phyloP scores from a whole-genome alignment of 2,329 filamentous ascomycete genomes.

The Elsinoe perseae region DNA sequence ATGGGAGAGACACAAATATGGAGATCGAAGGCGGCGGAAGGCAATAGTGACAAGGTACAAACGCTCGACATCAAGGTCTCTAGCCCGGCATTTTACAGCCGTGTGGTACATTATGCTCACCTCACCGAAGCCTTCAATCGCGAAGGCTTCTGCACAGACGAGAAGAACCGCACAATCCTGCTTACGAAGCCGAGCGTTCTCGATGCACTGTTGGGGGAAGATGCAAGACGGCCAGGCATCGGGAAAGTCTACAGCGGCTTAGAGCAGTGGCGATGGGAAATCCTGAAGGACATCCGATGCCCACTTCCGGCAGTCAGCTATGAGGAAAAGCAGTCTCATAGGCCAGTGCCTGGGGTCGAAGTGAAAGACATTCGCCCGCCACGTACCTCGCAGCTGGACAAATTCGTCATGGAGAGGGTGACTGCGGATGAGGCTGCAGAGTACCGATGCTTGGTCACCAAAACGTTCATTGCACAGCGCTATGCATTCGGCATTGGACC shows the following conservation, averaged over 20 bases:
- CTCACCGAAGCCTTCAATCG: conserved; percentile 55
- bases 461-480: conserved; percentile 37
- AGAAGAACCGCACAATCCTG: conserved; percentile 52
- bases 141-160: conserved; percentile 44
- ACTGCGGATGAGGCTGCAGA: conserved; percentile 20
- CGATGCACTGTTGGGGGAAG: conserved; percentile 33
- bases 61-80: conserved; percentile 51
- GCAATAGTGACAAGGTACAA: conserved; percentile 28
- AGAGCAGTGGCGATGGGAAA: conserved; percentile 28
- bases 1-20: conserved; percentile 14
- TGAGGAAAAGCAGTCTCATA: conserved; percentile 20
- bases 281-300: conserved; percentile 34
- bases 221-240: not conserved
- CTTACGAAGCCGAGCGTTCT: conserved; percentile 50
- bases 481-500: conserved; percentile 18
- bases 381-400: conserved; percentile 35
- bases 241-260: not conserved
- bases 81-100: conserved; percentile 59
- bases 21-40: not conserved
- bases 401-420: conserved; percentile 26
- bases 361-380: conserved; percentile 33
- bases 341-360: conserved; percentile 6
- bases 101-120: conserved; percentile 56
- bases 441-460: conserved; percentile 34
- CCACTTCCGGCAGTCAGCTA: conserved; percentile 35